Evolutionary conservation across 768 basidiomycete species (phyloP).

Genomic region (Coprinopsis sp.): DNA sequence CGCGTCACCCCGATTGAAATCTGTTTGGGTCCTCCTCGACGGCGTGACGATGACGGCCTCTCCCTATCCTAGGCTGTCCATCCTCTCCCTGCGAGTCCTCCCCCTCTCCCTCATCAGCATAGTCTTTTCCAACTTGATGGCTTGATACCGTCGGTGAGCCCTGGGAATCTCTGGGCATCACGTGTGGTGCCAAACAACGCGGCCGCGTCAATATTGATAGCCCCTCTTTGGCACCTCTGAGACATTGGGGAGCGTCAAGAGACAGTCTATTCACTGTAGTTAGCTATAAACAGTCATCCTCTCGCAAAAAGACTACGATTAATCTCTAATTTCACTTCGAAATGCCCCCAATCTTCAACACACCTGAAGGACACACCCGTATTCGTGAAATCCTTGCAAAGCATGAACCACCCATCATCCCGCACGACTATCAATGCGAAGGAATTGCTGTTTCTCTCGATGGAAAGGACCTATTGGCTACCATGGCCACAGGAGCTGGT

Average conservation of each 20-base stretch:
- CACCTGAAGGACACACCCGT: neutral
- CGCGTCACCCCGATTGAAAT: too few relatives aligned
- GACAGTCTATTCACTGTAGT: neutral
- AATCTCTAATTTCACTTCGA: neutral
- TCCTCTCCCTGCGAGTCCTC: too few relatives aligned
- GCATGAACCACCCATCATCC: slow-evolving; percentile 9
- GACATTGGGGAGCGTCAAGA: neutral
- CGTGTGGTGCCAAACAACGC: neutral
- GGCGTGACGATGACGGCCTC: too few relatives aligned
- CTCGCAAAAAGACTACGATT: neutral
- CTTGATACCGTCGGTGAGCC: neutral
- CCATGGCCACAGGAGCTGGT: slow-evolving; percentile 6
- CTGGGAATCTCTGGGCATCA: neutral
- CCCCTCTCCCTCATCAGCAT: too few relatives aligned
- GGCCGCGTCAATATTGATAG: neutral
- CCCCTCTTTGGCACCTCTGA: neutral
- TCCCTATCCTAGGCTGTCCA: too few relatives aligned
- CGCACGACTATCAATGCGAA: slow-evolving; percentile 18
- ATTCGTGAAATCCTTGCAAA: neutral
- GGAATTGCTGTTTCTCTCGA: slow-evolving; percentile 10
- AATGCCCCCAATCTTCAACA: neutral
- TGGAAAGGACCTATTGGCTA: neutral
- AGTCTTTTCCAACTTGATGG: too few relatives aligned
- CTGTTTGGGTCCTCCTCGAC: too few relatives aligned
- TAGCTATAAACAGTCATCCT: neutral